Conservation (phyloP, 108 stramenopile species). For the Cyclotella atomus region DNA sequence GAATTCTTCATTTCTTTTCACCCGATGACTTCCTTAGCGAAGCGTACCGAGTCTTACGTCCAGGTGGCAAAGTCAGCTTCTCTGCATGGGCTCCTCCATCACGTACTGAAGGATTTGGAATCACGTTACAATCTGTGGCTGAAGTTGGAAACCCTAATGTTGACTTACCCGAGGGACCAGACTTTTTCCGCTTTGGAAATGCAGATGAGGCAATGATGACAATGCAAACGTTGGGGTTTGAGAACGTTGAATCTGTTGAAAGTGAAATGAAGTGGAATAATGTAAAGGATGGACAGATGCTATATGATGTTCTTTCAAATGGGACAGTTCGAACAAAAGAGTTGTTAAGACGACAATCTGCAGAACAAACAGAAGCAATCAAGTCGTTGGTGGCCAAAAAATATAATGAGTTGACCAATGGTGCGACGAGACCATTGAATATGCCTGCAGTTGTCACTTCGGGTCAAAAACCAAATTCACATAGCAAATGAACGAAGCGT, state of each 20-base stretch:
- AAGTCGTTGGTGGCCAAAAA: constrained; percentile 29
- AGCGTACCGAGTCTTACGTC: constrained; percentile 44
- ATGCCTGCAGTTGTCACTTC: constrained; percentile 51
- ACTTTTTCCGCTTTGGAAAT: constrained; percentile 52
- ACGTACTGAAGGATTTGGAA: constrained; percentile 43
- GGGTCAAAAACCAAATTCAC: constrained; percentile 28
- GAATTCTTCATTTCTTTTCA: constrained; percentile 49
- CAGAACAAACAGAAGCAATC: constrained; percentile 32
- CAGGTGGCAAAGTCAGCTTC: constrained; percentile 50
- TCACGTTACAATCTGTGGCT: constrained; percentile 35
- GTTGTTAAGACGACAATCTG: constrained; percentile 36
- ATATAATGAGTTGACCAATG: constrained; percentile 39
- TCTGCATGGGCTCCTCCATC: constrained; percentile 53
- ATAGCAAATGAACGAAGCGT: neutral
- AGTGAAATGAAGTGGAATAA: constrained; percentile 57
- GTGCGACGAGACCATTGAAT: constrained; percentile 26
- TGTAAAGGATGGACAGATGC: constrained; percentile 34
- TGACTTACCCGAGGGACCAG: constrained; percentile 49
- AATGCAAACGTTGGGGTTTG: constrained; percentile 37
- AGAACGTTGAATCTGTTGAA: constrained; percentile 36
- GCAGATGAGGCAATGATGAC: constrained; percentile 20
- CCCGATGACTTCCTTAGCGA: constrained; percentile 45
- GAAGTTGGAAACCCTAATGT: constrained; percentile 57
- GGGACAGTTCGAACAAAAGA: constrained; percentile 53
- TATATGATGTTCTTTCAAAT: constrained; percentile 45